Evolutionary conservation across 805 yeast genomes (phyloP), one percentile per base, ranked within the genome.

Genomic region (Blastobotrys peoriensis): DNA sequence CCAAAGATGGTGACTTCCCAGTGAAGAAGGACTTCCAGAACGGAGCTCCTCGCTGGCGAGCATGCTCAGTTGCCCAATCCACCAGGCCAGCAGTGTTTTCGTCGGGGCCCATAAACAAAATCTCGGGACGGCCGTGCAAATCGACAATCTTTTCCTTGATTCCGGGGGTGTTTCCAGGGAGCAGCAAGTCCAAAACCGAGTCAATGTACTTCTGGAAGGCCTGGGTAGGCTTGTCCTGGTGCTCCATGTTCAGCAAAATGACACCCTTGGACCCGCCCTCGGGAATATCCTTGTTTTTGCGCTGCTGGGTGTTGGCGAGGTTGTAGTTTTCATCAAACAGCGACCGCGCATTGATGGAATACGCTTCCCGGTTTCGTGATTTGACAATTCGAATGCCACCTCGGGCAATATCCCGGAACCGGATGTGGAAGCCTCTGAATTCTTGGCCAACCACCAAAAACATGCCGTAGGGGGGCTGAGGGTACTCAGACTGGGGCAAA

Each of bases 211-310:
- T 94, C 62, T 83, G 84, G 66, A 93, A 91, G 25, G 95, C 86
- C 46, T 84, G 81, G 52, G 79, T 79, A 41, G 95, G 87, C 59
- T 81, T 78, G 34, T 78, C 84, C 64, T 85, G 95, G 36, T 84
- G 81, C 59, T 83, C 89, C 46, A 54, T 53, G 52, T 76, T 67
- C 54, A 91, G 73, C 58, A 91, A 74, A 46, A 93, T 85, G 39
- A 93, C 98, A 69, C 98, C 98, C 65, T 91, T 91, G 34, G 97
- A 86, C 30, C 98, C 98, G 62, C 98, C 98, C 73, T 91, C 98
- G 40, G 98, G 98, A 48, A 91, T 93, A 70, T 91, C 98, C 71
- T 91, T 91, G 70, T 91, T 93, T 69, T 91, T 91, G 54, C 91
- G 77, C 70, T 93, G 98, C 68, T 91, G 98, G 36, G 98, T 91